phyloP scores from a whole-genome alignment of 73 alveolate species.

The Blepharisma japonicum region DNA sequence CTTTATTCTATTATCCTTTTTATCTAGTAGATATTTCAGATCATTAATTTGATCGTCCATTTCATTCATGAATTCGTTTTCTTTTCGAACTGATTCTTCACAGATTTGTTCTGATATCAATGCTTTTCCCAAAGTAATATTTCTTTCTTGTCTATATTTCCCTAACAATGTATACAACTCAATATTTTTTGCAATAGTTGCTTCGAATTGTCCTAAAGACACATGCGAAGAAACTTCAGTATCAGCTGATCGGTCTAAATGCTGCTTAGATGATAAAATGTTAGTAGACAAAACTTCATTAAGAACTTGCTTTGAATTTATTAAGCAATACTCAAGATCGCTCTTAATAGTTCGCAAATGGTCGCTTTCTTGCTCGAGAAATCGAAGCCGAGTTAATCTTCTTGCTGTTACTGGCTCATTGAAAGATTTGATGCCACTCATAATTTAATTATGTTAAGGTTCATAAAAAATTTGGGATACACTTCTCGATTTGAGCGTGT shows the following conservation, averaged over 20 bases:
- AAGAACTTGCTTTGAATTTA: constrained; percentile 1
- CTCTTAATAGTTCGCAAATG: constrained; percentile 17
- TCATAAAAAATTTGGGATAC: constrained; percentile 88
- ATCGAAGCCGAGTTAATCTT: not conserved
- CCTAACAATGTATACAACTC: not conserved
- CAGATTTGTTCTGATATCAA: constrained; percentile 17
- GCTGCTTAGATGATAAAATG: not conserved
- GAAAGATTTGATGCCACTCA: not conserved
- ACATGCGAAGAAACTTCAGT: constrained; percentile 9
- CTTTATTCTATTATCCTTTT: not conserved
- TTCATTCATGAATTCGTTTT: constrained; percentile 19
- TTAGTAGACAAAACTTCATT: not conserved
- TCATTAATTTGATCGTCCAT: constrained; percentile 16
- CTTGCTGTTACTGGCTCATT: constrained; percentile 28
- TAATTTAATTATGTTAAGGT: constrained; percentile 27
- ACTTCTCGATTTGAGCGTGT: constrained; percentile 99
- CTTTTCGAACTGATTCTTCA: constrained; percentile 15
- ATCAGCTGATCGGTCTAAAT: constrained; percentile 2
- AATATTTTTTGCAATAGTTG: not conserved
- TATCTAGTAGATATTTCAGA: not conserved
- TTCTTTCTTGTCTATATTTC: not conserved
- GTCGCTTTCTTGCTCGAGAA: constrained; percentile 24
- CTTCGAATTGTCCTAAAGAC: not conserved
- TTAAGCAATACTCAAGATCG: constrained; percentile 15
- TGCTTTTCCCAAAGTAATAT: not conserved